Evolutionary conservation across 2,329 filamentous ascomycete genomes (phyloP).

Genomic region (Calonectria montana): DNA sequence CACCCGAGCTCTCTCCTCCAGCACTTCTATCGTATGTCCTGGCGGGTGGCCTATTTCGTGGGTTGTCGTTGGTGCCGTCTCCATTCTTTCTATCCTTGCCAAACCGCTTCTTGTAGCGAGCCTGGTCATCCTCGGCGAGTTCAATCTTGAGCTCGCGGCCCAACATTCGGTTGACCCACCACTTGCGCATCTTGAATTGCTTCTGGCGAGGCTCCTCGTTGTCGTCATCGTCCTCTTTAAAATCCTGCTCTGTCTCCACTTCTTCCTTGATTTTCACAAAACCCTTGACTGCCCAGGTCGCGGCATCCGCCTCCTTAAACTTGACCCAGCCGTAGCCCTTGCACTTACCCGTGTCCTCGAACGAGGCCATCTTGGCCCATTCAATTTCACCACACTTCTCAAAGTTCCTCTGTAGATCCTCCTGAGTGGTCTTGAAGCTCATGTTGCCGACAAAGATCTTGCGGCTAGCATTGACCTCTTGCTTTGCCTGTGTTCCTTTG

Average conservation of each 20-base stretch:
- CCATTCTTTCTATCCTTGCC: constrained; percentile 70
- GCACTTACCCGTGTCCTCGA: constrained; percentile 97
- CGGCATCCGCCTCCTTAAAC: constrained; percentile 82
- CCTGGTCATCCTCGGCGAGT: constrained; percentile 90
- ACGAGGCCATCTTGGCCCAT: constrained; percentile 90
- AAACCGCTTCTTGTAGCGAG: constrained; percentile 93
- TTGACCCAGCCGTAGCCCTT: constrained; percentile 97
- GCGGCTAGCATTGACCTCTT: constrained; percentile 72
- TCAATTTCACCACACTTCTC: constrained; percentile 84
- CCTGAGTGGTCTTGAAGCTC: constrained; percentile 83
- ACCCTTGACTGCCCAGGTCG: constrained; percentile 77
- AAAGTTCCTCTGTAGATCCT: constrained; percentile 85
- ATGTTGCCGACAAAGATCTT: constrained; percentile 95
- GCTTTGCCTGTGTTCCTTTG: constrained; percentile 45
- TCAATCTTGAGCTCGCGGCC: constrained; percentile 88
- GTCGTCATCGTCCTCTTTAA: constrained; percentile 61
- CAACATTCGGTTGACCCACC: constrained; percentile 87
- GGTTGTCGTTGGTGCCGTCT: constrained; percentile 39
- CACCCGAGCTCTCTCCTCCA: constrained; percentile 43
- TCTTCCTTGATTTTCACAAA: constrained; percentile 79
- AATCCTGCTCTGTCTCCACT: constrained; percentile 71
- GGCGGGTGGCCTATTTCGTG: constrained; percentile 50
- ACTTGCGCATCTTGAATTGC: constrained; percentile 72
- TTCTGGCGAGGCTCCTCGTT: constrained; percentile 55
- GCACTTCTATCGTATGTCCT: constrained; percentile 30